Base-by-base conservation (phyloP, 2,329 filamentous ascomycete species). In the Nannizziopsis arthrosporioides region DNA sequence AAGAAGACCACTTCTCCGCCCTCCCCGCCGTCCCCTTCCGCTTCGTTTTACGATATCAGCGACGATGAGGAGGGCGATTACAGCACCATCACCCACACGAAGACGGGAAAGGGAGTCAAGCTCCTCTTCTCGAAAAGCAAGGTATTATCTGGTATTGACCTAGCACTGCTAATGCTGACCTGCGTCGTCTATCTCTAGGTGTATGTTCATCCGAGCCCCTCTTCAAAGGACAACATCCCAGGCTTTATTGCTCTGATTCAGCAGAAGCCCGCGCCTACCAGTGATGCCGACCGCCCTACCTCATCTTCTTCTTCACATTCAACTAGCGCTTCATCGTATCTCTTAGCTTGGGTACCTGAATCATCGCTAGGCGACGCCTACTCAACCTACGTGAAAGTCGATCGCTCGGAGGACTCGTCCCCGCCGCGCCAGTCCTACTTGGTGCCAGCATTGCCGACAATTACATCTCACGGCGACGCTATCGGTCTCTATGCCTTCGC, bases 121-220 rank as follows among this genome's bases (percentile, higher is more conserved):
- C 73, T 98, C 30, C 73, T 98, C 11, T 95, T 84, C 60, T 90
- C 88, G 15, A 98, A 98, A 71, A 95, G 88, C 82, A 98, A 96
- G 76, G 85, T 85, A 12, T 17, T 9, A 27, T 38, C n/a, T 19
- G 18, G 10, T 19, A 9, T 32, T 38, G 10, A 27, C 44, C 53
- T 42, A 47, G 17, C 14, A n/a, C 42, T 14, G n/a, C 11, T 31
- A 39, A 12, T 19, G 9, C 4, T 7, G 18, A 19, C 36, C 40
- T 12, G 39, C 35, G 47, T 31, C 14, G 9, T 11, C 14, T 34
- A 14, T 22, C 9, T n/a, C 12, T 57, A 89, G 83, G 92, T 98
- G 63, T 98, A 96, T 63, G 82, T 98, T 38, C 92, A 98, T 65
- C 92, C 92, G 1, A 88, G 88, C 0, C 84, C 90, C 0, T 93